Evolutionary conservation across 108 stramenopile species (phyloP), one percentile per base, ranked within the genome.

Genomic region (Cyclotella distinguenda): DNA sequence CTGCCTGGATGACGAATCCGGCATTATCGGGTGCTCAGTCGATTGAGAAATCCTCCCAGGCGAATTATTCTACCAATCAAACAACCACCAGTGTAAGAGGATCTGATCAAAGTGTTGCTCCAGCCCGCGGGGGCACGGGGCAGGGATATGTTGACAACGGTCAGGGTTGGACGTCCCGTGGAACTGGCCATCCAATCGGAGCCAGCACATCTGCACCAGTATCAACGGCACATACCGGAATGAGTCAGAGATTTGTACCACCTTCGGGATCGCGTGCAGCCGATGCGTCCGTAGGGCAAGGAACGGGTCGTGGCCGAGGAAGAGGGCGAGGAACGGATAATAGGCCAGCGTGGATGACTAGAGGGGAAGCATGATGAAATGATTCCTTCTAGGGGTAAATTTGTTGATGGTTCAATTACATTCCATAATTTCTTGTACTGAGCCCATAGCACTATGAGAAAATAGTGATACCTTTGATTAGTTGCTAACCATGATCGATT

Each of bases 331-430:
- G 55, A 13, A 39, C 55, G 28, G 55, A 38, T 39, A 56, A 56
- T 39, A 36, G 36, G 22, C 55, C 55, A 6, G 55, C 55, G 3
- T 56, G 55, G 55, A 56, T 56, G 55, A 39, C 55, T 7, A 56
- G 55, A 21, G 36, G 36, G 33, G 27, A 31, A 23, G 16, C 12
- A 30, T 31, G 23, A 52, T 52, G 3, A 15, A 31, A 6, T 4
- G 8, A 2, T 31, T 52, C 0, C 30, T 2, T 52, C 7, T 2
- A 12, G 12, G 27, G 33, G 51, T 5, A 16, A 16, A 1, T 42
- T 5, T 16, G 40, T 42, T 42, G 40, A 42, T 16, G 40, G 16
- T n/a, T n/a, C n/a, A n/a, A n/a, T n/a, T n/a, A n/a, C n/a, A n/a
- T n/a, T n/a, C n/a, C n/a, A n/a, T n/a, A n/a, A n/a, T n/a, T n/a